A percentile compares a stretch with the other conserved stretches of the same genome.
Evolutionary conservation across 2,329 filamentous ascomycete species (phyloP).

Genomic region (Aspergillus luchuensis): DNA sequence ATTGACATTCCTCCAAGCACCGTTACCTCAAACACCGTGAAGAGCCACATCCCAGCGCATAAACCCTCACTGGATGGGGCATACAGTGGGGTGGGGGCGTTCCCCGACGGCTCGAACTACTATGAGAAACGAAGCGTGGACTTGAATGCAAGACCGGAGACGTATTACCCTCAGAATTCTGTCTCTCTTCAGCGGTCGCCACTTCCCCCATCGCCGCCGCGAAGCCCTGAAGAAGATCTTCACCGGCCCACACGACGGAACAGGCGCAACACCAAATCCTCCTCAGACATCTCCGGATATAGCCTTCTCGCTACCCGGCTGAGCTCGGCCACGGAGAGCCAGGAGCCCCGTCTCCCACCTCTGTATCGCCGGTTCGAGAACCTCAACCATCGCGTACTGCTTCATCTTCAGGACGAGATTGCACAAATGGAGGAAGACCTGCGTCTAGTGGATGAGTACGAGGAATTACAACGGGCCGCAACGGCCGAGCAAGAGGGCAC

Average conservation of each 20-base stretch:
- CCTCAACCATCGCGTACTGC: constrained; percentile 77
- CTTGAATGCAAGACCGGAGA: constrained; percentile 33
- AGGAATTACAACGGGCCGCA: constrained; percentile 42
- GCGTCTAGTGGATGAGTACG: constrained; percentile 65
- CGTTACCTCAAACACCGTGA: constrained; percentile 31
- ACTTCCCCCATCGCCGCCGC: constrained; percentile 37
- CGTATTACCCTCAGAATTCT: constrained; percentile 32
- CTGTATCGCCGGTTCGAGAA: constrained; percentile 82
- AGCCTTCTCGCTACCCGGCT: constrained; percentile 38
- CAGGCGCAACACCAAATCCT: constrained; percentile 27
- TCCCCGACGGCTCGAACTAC: constrained; percentile 24
- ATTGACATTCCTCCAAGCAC: constrained; percentile 30
- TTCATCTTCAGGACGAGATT: constrained; percentile 85
- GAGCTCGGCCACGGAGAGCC: constrained; percentile 30
- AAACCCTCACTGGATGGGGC: constrained; percentile 25
- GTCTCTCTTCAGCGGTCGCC: constrained; percentile 25
- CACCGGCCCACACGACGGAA: constrained; percentile 24
- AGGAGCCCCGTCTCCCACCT: constrained; percentile 49
- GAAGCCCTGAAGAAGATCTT: constrained; percentile 34
- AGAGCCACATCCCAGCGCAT: constrained; percentile 24
- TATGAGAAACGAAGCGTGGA: constrained; percentile 32
- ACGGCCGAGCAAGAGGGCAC: constrained; percentile 37
- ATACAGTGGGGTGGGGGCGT: constrained; percentile 20
- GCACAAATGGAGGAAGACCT: constrained; percentile 78
- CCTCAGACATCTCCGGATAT: constrained; percentile 36